Conservation (phyloP, 2,329 filamentous ascomycete genomes). For the Colletotrichum euphorbiae region DNA sequence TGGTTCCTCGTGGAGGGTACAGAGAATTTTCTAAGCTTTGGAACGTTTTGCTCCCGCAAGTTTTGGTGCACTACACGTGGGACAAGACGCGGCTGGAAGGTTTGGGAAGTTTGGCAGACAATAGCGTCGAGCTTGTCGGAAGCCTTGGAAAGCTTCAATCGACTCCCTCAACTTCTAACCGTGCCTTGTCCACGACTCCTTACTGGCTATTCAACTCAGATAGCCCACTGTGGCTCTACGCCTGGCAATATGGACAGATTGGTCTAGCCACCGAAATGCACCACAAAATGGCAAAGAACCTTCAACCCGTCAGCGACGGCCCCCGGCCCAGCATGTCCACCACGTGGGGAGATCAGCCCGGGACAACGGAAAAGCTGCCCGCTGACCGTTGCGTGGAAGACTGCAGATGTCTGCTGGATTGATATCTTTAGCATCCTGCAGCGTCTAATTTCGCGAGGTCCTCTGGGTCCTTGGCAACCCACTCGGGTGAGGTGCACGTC, state of each 20-base stretch:
- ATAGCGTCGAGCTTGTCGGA: conserved; percentile 4
- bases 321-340: conserved; percentile 11
- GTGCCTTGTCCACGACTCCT: no score
- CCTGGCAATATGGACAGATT: background rate
- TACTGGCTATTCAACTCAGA: no score
- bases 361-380: conserved; percentile 17
- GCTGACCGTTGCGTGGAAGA: conserved; percentile 10
- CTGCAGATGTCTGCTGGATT: background rate
- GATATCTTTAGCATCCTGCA: conserved; percentile 35
- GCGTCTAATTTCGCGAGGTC: conserved; percentile 33
- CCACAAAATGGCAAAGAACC: background rate
- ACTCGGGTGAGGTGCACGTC: conserved; percentile 21
- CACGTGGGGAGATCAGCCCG: conserved; percentile 31
- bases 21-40: conserved; percentile 9
- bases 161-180: background rate
- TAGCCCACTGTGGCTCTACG: background rate
- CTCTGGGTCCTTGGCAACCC: conserved; percentile 32
- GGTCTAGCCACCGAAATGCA: background rate
- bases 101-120: conserved; percentile 8
- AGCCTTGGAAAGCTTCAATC: conserved; percentile 12
- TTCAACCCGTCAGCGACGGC: conserved; percentile 1
- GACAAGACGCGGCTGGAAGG: background rate
- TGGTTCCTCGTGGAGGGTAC: no score
- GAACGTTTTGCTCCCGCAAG: background rate
- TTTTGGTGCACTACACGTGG: conserved; percentile 16